Evolutionary conservation across 1,284 basidiomycete genomes (phyloP).

Genomic region (Hymenochaete sp.): DNA sequence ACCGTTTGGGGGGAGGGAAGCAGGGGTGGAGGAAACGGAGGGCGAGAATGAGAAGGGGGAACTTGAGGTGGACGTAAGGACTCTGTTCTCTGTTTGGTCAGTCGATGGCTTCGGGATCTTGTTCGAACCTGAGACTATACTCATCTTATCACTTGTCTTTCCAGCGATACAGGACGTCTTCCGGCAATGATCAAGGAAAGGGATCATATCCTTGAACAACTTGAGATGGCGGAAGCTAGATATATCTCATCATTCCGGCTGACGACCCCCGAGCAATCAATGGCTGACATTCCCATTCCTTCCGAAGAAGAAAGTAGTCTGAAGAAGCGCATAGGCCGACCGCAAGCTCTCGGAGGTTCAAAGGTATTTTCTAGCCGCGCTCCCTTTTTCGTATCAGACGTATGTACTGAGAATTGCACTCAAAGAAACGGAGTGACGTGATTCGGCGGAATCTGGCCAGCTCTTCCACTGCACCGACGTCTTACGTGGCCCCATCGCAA

Average conservation of each 20-base stretch:
- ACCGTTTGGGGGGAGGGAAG: constrained; percentile 16
- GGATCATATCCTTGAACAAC: constrained; percentile 61
- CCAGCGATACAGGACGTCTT: constrained; percentile 59
- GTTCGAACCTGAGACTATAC: background rate
- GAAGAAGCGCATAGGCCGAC: constrained; percentile 56
- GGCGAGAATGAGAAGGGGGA: constrained; percentile 36
- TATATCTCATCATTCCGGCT: constrained; percentile 72
- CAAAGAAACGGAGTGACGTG: background rate
- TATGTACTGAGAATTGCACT: constrained; percentile 17
- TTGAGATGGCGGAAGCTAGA: constrained; percentile 70
- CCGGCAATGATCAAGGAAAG: constrained; percentile 61
- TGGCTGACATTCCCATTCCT: constrained; percentile 34
- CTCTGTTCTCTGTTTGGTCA: constrained; percentile 67
- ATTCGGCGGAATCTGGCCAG: constrained; percentile 46
- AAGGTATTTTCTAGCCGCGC: too few species aligned
- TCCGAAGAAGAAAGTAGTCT: constrained; percentile 28
- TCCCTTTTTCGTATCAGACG: too few species aligned
- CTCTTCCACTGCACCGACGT: constrained; percentile 61
- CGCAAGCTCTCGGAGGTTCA: constrained; percentile 42
- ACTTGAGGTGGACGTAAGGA: constrained; percentile 56
- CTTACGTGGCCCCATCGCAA: constrained; percentile 69
- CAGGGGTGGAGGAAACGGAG: constrained; percentile 33
- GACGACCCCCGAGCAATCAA: constrained; percentile 53
- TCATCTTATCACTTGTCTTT: constrained; percentile 12
- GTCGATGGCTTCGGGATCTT: constrained; percentile 20